Evolutionary conservation across 345 rosid species (phyloP).

Genomic region (Ceriops tagal): DNA sequence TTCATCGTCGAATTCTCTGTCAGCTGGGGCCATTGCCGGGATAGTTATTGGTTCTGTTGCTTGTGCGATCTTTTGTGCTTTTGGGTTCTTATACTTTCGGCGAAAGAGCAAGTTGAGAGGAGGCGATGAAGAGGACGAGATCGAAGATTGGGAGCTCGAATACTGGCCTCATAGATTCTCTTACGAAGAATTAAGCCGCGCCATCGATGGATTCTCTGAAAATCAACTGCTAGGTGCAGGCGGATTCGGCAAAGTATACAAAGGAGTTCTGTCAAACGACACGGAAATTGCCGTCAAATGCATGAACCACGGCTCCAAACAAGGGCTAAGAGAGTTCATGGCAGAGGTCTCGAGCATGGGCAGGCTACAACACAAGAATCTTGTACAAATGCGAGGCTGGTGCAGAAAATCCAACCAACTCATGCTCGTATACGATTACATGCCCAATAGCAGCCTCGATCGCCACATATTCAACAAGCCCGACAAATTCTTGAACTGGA

Average conservation of each 20-base stretch:
- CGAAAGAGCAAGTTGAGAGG: constrained; percentile 30
- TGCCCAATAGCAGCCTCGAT: constrained; percentile 81
- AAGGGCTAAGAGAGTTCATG: constrained; percentile 89
- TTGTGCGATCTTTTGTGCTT: constrained; percentile 31
- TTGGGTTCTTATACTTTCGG: constrained; percentile 44
- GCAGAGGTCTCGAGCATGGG: constrained; percentile 93
- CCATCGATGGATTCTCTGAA: constrained; percentile 58
- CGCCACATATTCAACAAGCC: constrained; percentile 65
- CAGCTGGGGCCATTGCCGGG: constrained; percentile 63
- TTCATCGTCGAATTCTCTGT: constrained; percentile 45
- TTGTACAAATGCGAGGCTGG: constrained; percentile 85
- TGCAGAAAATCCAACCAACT: constrained; percentile 69
- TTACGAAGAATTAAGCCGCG: constrained; percentile 61
- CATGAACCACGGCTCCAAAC: constrained; percentile 83
- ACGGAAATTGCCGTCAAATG: constrained; percentile 70
- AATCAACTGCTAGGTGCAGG: constrained; percentile 71
- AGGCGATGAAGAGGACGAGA: constrained; percentile 48
- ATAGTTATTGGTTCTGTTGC: constrained; percentile 51
- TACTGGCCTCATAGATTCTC: constrained; percentile 90
- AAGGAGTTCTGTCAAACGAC: constrained; percentile 49
- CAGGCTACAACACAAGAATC: constrained; percentile 77
- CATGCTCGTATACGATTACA: constrained; percentile 79
- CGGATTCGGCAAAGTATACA: constrained; percentile 79
- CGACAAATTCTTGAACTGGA: constrained; percentile 54
- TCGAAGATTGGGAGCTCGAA: constrained; percentile 88